A percentile compares a stretch with the other conserved stretches of the same genome.
These are phyloP conservation scores for Coemansia sp. DNA, from an alignment of 192 early-diverging fungal species.

Conservation along the genomic window DNA sequence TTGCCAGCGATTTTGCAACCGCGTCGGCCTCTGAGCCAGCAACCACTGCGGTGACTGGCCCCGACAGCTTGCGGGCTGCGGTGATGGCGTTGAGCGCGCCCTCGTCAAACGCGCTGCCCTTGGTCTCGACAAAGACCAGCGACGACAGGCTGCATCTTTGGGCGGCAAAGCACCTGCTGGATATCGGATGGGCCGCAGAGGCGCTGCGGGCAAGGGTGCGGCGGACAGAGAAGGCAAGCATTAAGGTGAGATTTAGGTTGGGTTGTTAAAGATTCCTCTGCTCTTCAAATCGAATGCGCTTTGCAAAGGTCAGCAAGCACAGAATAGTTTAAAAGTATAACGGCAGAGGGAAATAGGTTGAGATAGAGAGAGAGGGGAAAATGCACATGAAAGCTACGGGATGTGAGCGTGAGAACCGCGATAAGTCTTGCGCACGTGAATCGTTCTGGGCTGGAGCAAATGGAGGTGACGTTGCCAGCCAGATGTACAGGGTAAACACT, in stretches of 20 bases:
- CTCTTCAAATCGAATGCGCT: no score
- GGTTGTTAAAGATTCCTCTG: no score
- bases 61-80: slow-evolving; percentile 79
- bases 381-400: not conserved
- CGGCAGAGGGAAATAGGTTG: no score
- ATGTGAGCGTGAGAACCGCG: no score
- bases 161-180: slow-evolving; percentile 21
- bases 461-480: no score
- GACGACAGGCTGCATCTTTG: slow-evolving; percentile 54
- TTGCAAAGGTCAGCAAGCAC: no score
- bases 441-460: no score
- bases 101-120: slow-evolving; percentile 65
- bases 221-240: slow-evolving; percentile 4
- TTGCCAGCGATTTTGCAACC: slow-evolving; percentile 62
- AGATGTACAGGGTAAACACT: no score
- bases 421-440: not conserved
- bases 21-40: slow-evolving; percentile 70
- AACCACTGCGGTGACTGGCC: slow-evolving; percentile 85
- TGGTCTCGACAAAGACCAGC: slow-evolving; percentile 88
- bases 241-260: no score
- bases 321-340: no score
- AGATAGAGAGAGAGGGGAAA: no score
- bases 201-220: not conserved
- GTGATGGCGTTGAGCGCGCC: slow-evolving; percentile 84
- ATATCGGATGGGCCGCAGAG: not conserved